Base-by-base conservation (phyloP, 2,329 filamentous ascomycete genomes). In the Cryphonectria radicalis region DNA sequence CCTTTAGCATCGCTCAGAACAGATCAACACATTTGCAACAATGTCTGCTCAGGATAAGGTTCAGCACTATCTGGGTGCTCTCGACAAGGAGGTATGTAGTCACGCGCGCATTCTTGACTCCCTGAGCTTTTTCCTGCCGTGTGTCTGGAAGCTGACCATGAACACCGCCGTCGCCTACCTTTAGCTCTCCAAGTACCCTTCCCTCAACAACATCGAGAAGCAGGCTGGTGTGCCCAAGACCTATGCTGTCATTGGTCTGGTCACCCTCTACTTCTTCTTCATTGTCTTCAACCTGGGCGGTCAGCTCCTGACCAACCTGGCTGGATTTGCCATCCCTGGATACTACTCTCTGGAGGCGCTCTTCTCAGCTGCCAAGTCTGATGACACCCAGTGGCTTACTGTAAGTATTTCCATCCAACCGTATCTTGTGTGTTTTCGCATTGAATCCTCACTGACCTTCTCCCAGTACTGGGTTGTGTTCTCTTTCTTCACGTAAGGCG, bases 281-380 rank as follows among this genome's bases (percentile, higher is more conserved):
- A 93, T 96, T 84, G 90, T 96, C 85, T 94, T 97, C 88, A 97
- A 97, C 88, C 92, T 96, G 75, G 93, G 92, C 75, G 93, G 93
- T 77, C 93, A 95, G 84, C 92, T 96, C 79, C 86, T 97, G 77
- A 94, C 93, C 84, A 97, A 97, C 86, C 84, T 94, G 76, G 93
- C 93, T 76, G 93, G 93, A 74, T 96, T 96, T 81, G 84, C 92
- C 77, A 88, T 97, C 74, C 93, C 93, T 37, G 91, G 90, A 73
- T 96, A 96, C 87, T 97, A 95, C 84, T 95, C 93, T 50, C 84
- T 96, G 70, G 85, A 88, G 76, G 93, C 93, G 46, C 86, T 97
- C 73, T 96, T 96, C 84, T 91, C 87, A 71, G 78, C 86, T 69
- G 85, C 80, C 83, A 94, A 92, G 84, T 81, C 87, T 69, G 93